Base-by-base conservation (phyloP, 768 basidiomycete genomes). In the Boletus speciosus region DNA sequence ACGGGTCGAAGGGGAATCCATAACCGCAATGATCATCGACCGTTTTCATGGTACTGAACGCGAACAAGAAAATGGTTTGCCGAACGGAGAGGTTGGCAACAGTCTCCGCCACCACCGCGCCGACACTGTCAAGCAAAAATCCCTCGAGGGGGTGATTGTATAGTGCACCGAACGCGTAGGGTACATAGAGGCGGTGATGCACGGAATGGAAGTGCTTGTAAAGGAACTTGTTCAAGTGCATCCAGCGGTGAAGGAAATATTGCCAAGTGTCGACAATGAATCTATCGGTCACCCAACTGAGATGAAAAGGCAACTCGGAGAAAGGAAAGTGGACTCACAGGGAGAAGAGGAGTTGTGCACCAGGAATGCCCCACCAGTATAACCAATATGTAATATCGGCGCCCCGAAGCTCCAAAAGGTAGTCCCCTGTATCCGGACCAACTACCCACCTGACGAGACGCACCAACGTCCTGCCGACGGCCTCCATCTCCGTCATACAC, bases 141-240 rank as follows among this genome's bases (percentile, higher is more conserved):
- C 95, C 97, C 67, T 99, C 97, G 35, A 98, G 62, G 0, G 95
- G 95, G 68, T 98, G 96, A 71, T 98, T 99, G 78, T 99, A 99
- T 5, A 98, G 77, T 19, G 97, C 89, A 16, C 97, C 97, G 64
- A 89, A 99, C 0, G 97, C 93, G 66, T 97, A 98, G 1, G 97
- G 95, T 7, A 96, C 93, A 68, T 98, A 96, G 8, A 99, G 84
- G 9, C 93, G 81, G 69, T 99, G 97, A 71, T 99, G 97, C 72
- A 88, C 86, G 0, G 92, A 93, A 71, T 99, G 97, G 59, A 98
- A 78, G 49, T 90, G 84, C 60, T 84, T 89, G 76, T 96, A 99
- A 32, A 98, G 78, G 72, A 82, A 98, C 60, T 85, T 89, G 76
- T 91, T 92, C 62, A 82, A 73, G 74, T 98, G 97, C 87, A 97